phyloP scores from a whole-genome alignment of 352 stramenopile genomes.

The Saprolegnia parasitica region DNA sequence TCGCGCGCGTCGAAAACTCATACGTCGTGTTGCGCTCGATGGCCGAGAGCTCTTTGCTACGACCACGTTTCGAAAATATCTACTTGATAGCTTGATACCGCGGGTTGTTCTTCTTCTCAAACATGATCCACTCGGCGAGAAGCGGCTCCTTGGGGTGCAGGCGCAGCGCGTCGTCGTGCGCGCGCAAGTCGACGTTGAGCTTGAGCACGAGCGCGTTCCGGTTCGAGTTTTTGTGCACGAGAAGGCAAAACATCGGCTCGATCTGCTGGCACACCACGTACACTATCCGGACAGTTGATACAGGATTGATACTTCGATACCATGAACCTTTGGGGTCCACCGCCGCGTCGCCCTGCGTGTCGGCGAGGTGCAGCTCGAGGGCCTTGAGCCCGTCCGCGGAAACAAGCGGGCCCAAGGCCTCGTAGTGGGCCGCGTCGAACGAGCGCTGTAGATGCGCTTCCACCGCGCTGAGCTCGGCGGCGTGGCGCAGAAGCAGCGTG shows the following conservation, averaged over 20 bases:
- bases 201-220: slow-evolving; percentile 54
- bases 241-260: slow-evolving; percentile 45
- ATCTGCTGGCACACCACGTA: slow-evolving; percentile 47
- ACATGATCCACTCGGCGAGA: slow-evolving; percentile 63
- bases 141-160: slow-evolving; percentile 38
- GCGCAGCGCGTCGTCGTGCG: slow-evolving; percentile 28
- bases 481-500: slow-evolving; percentile 43
- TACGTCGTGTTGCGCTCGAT: slow-evolving; percentile 59
- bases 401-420: slow-evolving; percentile 43
- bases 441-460: slow-evolving; percentile 37
- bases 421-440: slow-evolving; percentile 56
- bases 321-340: slow-evolving; percentile 33
- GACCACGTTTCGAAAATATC: background rate
- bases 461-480: slow-evolving; percentile 52
- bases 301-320: background rate
- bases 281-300: slow-evolving; percentile 27
- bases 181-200: slow-evolving; percentile 34
- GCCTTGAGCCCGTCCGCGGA: slow-evolving; percentile 41
- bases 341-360: slow-evolving; percentile 31
- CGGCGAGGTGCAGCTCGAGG: slow-evolving; percentile 39
- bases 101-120: slow-evolving; percentile 56
- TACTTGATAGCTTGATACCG: slow-evolving; percentile 23
- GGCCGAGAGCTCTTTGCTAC: slow-evolving; percentile 40
- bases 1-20: slow-evolving; percentile 37
- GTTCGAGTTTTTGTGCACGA: slow-evolving; percentile 60